A percentile compares a stretch with the other conserved stretches of the same genome.
These are phyloP conservation scores for Austropuccinia psidii DNA, from an alignment of 1,284 basidiomycete genomes.

Conservation along the genomic window DNA sequence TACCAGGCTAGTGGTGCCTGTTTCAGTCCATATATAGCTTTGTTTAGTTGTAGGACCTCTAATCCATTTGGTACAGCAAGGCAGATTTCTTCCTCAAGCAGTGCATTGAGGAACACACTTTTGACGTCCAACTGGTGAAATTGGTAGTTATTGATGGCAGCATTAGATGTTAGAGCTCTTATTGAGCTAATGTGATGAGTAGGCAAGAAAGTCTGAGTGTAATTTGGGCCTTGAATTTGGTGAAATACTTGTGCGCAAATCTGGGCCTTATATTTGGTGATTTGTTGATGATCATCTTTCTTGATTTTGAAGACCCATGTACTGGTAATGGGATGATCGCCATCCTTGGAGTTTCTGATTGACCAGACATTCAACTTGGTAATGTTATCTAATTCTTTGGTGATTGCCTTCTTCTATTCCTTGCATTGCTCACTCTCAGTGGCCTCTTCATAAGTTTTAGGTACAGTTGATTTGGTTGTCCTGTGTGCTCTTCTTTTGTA, in stretches of 20 bases:
- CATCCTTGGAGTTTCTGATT: too few species aligned
- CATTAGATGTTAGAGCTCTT: neutral
- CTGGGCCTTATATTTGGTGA: too few species aligned
- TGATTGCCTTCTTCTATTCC: too few species aligned
- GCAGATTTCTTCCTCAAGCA: neutral
- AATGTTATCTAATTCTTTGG: too few species aligned
- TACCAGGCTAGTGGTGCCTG: constrained; percentile 2
- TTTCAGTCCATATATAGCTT: neutral
- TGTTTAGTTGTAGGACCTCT: neutral
- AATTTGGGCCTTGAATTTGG: neutral
- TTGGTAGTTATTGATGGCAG: neutral
- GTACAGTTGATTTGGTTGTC: too few species aligned
- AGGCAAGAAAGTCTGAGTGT: neutral
- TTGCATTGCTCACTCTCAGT: too few species aligned
- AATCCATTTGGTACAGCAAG: neutral
- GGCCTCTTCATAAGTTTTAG: too few species aligned
- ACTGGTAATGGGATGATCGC: too few species aligned
- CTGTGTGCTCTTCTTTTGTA: too few species aligned
- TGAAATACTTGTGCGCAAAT: neutral
- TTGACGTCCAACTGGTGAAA: neutral
- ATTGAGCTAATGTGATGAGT: neutral
- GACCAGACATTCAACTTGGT: too few species aligned
- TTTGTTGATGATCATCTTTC: too few species aligned
- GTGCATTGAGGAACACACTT: neutral
- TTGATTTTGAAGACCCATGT: too few species aligned